A percentile compares a stretch with the other conserved stretches of the same genome.
Conservation (phyloP, 345 rosid genomes). For the Syzygium oleosum region DNA sequence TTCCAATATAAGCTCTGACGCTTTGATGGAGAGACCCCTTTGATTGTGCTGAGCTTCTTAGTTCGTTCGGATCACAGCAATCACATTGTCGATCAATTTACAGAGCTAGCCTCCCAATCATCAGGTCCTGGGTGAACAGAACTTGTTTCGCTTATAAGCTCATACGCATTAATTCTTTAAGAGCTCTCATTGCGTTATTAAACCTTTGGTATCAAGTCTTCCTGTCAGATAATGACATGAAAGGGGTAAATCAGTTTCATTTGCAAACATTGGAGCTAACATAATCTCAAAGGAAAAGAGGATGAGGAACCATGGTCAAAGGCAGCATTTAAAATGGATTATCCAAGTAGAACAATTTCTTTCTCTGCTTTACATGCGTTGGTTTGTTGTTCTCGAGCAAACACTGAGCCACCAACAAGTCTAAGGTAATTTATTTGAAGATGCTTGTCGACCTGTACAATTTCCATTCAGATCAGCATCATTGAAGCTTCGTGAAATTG, state of each 20-base stretch:
- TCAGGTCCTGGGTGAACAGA: neutral
- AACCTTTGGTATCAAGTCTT: neutral
- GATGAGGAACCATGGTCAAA: neutral
- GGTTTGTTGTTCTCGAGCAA: neutral
- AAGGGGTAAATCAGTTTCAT: neutral
- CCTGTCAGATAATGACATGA: neutral
- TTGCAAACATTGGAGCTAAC: neutral
- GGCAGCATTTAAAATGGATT: neutral
- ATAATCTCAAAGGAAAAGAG: neutral
- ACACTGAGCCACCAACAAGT: neutral
- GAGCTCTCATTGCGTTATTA: neutral
- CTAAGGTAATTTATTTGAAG: neutral
- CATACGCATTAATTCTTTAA: neutral
- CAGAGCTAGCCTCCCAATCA: neutral
- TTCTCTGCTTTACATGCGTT: neutral
- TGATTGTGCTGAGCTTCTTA: neutral
- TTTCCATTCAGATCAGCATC: neutral
- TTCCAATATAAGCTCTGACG: neutral
- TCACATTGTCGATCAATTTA: neutral
- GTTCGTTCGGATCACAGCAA: rapidly evolving
- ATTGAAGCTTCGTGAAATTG: neutral
- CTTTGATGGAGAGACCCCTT: neutral
- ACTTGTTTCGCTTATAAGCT: neutral
- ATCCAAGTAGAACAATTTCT: neutral
- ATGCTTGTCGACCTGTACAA: neutral